A percentile compares a stretch with the other conserved stretches of the same genome.
phyloP scores from a whole-genome alignment of 2,329 filamentous ascomycete species.

The Chaetomiaceae sp. region DNA sequence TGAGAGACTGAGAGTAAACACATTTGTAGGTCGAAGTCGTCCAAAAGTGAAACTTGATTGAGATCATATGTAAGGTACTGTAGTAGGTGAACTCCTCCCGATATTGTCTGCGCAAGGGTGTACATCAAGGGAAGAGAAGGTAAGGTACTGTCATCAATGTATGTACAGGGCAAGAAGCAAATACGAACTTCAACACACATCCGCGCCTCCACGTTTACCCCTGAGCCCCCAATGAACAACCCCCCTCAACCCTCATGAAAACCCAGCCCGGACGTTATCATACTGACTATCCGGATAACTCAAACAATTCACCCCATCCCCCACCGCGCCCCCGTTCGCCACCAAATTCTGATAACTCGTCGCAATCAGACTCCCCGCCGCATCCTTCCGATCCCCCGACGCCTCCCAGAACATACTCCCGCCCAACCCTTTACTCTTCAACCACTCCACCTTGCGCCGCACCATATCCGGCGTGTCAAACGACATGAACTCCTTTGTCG shows the following conservation, averaged over 20 bases:
- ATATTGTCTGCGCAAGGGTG: too few relatives aligned
- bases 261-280: constrained; percentile 42
- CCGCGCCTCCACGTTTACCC: too few relatives aligned
- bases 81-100: too few relatives aligned
- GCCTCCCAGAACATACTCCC: constrained; percentile 88
- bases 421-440: constrained; percentile 58
- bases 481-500: constrained; percentile 59
- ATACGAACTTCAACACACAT: too few relatives aligned
- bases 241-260: constrained; percentile 18
- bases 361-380: constrained; percentile 57
- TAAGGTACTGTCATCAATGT: too few relatives aligned
- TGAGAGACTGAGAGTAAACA: too few relatives aligned
- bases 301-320: constrained; percentile 45
- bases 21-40: too few relatives aligned
- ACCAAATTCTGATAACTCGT: constrained; percentile 40
- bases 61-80: too few relatives aligned
- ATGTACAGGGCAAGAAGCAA: too few relatives aligned
- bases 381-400: constrained; percentile 60
- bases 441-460: constrained; percentile 59
- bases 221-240: too few relatives aligned
- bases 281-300: constrained; percentile 51
- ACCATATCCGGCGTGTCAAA: constrained; percentile 65
- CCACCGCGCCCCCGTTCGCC: constrained; percentile 36
- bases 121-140: too few relatives aligned
- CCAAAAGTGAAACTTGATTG: too few relatives aligned